These are phyloP conservation scores for Tolypocladium capitatum DNA, from an alignment of 2,329 filamentous ascomycete species.

Conservation along the genomic window DNA sequence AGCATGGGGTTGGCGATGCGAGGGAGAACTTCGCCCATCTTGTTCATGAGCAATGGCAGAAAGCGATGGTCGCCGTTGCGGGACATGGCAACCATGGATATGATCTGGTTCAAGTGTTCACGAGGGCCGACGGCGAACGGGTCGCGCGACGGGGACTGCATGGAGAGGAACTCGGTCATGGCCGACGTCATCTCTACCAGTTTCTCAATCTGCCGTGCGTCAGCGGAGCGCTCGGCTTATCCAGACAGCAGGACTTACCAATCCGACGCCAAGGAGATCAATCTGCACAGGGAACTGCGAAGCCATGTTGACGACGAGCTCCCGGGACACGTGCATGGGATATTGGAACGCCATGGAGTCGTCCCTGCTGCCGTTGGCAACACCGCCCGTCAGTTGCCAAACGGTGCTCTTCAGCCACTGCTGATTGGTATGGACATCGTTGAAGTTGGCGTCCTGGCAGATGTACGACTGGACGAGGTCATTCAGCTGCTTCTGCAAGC, in stretches of 20 bases:
- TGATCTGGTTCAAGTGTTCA: conserved; percentile 59
- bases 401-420: conserved; percentile 52
- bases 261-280: conserved; percentile 59
- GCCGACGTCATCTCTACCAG: conserved; percentile 64
- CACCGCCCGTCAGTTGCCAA: conserved; percentile 48
- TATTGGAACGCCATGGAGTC: conserved; percentile 49
- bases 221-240: background rate
- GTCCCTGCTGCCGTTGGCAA: conserved; percentile 30
- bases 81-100: conserved; percentile 54
- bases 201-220: conserved; percentile 51
- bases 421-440: conserved; percentile 45
- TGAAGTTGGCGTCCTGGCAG: conserved; percentile 38
- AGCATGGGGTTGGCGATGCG: conserved; percentile 47
- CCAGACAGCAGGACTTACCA: conserved; percentile 37
- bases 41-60: conserved; percentile 61
- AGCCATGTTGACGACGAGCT: conserved; percentile 51
- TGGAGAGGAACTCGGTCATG: conserved; percentile 58
- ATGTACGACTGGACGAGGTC: conserved; percentile 40
- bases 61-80: conserved; percentile 68
- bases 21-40: conserved; percentile 60
- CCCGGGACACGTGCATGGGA: conserved; percentile 47
- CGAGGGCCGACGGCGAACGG: conserved; percentile 55
- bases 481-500: conserved; percentile 49
- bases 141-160: conserved; percentile 45
- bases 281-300: conserved; percentile 59